These are phyloP conservation scores for Pelargonium myrrhifolium DNA, from an alignment of 441 rosid genomes.

Conservation along the genomic window DNA sequence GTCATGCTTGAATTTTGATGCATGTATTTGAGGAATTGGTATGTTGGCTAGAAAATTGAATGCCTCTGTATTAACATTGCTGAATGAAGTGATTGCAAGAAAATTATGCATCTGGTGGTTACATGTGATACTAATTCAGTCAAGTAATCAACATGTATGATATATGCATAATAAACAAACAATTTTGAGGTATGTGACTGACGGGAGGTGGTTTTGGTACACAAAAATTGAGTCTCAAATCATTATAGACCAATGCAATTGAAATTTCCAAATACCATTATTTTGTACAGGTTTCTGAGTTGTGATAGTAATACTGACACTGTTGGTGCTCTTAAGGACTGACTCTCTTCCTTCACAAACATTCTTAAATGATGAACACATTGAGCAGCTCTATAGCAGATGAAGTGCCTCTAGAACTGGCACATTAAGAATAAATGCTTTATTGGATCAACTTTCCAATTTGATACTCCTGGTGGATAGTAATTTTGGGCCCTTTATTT, in stretches of 20 bases:
- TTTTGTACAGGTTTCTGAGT: too few species aligned
- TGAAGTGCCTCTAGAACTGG: not conserved
- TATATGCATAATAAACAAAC: not conserved
- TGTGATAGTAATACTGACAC: too few species aligned
- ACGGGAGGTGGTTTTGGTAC: not conserved
- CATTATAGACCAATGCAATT: too few species aligned
- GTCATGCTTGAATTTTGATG: not conserved
- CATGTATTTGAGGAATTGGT: too few species aligned
- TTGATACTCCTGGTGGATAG: not conserved
- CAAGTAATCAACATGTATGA: not conserved
- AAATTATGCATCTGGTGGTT: not conserved
- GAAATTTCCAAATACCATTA: not conserved
- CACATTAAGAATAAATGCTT: not conserved
- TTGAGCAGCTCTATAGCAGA: too few species aligned
- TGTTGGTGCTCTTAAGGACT: not conserved
- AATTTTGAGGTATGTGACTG: not conserved
- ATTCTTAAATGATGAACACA: not conserved
- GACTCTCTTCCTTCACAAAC: not conserved
- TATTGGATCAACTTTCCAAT: not conserved
- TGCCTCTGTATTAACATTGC: not conserved
- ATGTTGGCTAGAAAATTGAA: not conserved
- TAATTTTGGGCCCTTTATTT: not conserved
- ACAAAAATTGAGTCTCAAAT: not conserved
- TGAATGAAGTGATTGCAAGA: not conserved
- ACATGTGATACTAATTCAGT: not conserved